A percentile compares a stretch with the other conserved stretches of the same genome.
These are phyloP conservation scores for Colletotrichum sidae DNA, from an alignment of 2,329 filamentous ascomycete genomes.

Conservation along the genomic window DNA sequence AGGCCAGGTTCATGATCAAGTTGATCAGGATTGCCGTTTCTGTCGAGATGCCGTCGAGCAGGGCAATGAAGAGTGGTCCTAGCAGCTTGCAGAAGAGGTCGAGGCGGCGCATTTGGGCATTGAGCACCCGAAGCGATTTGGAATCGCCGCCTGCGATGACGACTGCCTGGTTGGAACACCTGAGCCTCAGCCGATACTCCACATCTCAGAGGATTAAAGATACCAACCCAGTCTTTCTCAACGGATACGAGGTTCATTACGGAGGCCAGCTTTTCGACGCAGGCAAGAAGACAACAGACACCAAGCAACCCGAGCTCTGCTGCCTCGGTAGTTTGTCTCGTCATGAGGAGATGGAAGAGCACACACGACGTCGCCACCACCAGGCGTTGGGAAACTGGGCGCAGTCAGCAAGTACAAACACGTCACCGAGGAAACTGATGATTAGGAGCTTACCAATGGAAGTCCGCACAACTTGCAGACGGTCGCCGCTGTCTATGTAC, in stretches of 20 bases:
- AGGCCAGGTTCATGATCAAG: slow-evolving; percentile 61
- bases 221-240: slow-evolving; percentile 75
- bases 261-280: slow-evolving; percentile 75
- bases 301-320: neutral
- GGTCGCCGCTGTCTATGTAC: slow-evolving; percentile 58
- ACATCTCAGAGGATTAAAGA: too few relatives aligned
- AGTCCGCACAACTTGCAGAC: slow-evolving; percentile 50
- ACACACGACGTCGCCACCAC: slow-evolving; percentile 32
- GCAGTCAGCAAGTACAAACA: neutral
- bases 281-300: slow-evolving; percentile 44
- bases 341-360: slow-evolving; percentile 19
- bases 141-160: slow-evolving; percentile 44
- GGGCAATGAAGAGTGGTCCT: slow-evolving; percentile 65
- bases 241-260: slow-evolving; percentile 76
- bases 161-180: slow-evolving; percentile 49
- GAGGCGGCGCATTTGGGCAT: slow-evolving; percentile 72
- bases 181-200: neutral
- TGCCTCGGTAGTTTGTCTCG: slow-evolving; percentile 6
- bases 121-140: slow-evolving; percentile 52
- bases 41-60: slow-evolving; percentile 62
- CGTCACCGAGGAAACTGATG: too few relatives aligned
- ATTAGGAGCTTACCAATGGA: slow-evolving; percentile 43
- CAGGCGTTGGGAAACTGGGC: slow-evolving; percentile 40
- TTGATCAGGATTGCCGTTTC: slow-evolving; percentile 60
- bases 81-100: slow-evolving; percentile 70